Percentiles rank a stretch among this genome's conserved stretches.
Evolutionary conservation across 768 basidiomycete species (phyloP).

Genomic region (Phlegmacium glaucopus): DNA sequence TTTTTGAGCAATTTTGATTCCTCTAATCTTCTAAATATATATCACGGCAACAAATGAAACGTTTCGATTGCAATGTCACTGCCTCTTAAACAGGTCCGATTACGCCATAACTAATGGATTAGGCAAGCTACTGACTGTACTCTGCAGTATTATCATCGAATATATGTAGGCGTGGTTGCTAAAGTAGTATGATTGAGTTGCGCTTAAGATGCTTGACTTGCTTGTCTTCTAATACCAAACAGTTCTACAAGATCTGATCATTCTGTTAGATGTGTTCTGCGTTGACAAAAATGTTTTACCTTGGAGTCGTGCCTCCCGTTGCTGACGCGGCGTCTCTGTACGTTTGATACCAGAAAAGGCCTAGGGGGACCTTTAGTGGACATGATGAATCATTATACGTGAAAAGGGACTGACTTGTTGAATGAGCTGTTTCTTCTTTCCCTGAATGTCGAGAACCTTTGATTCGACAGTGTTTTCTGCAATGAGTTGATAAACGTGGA

Average conservation of each 20-base stretch:
- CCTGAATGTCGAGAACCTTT: constrained; percentile 86
- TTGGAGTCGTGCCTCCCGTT: constrained; percentile 78
- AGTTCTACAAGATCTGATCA: constrained; percentile 54
- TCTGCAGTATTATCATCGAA: too few species aligned
- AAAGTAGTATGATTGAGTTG: too few species aligned
- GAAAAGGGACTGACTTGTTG: constrained; percentile 48
- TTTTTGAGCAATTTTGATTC: too few species aligned
- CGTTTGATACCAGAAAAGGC: constrained; percentile 83
- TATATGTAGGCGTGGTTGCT: too few species aligned
- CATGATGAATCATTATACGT: neutral
- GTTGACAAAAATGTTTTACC: constrained; percentile 35
- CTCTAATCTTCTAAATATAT: too few species aligned
- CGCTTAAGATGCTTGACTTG: constrained; percentile 10
- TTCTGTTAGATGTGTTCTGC: neutral
- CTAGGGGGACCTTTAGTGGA: constrained; percentile 29
- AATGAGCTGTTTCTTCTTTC: constrained; percentile 76
- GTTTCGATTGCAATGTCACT: too few species aligned
- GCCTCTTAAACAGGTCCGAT: too few species aligned
- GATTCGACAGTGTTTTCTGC: constrained; percentile 88
- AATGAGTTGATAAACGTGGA: constrained; percentile 87
- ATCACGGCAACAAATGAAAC: too few species aligned
- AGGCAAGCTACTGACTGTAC: too few species aligned
- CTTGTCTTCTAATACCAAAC: constrained; percentile 27
- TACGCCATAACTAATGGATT: too few species aligned
- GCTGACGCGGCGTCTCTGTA: constrained; percentile 71